Evolutionary conservation across 2,329 filamentous ascomycete species (phyloP).

Genomic region (Ceratocystis harringtonii): DNA sequence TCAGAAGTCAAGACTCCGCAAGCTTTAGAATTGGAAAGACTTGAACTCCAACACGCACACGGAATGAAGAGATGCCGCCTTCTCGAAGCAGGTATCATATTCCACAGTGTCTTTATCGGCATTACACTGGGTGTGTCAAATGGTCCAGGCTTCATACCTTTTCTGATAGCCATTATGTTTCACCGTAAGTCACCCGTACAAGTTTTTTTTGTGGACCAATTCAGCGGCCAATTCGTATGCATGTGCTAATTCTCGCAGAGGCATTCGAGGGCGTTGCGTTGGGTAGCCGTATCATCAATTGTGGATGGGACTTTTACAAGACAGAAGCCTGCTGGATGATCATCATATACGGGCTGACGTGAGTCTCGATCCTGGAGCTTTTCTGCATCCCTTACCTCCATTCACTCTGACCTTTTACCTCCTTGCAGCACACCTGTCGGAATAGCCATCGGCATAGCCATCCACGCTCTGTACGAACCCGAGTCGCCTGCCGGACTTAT

Average conservation of each 20-base stretch:
- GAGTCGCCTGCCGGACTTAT: conserved; percentile 49
- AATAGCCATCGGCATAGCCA: conserved; percentile 55
- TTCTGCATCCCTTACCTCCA: background rate
- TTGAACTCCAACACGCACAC: background rate
- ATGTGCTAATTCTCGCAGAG: conserved; percentile 22
- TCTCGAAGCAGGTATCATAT: conserved; percentile 56
- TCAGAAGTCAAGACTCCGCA: conserved; percentile 30
- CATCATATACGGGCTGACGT: conserved; percentile 40
- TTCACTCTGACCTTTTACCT: background rate
- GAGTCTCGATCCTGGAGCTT: conserved; percentile 21
- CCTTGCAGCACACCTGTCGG: conserved; percentile 47
- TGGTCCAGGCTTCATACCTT: conserved; percentile 61
- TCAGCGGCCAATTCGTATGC: conserved; percentile 13
- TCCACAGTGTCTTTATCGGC: conserved; percentile 69
- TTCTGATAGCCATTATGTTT: conserved; percentile 64
- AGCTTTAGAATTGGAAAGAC: conserved; percentile 31
- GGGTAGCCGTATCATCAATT: conserved; percentile 46
- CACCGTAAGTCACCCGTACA: conserved; percentile 34
- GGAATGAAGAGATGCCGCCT: conserved; percentile 48
- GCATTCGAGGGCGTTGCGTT: conserved; percentile 44
- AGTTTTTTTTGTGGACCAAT: background rate
- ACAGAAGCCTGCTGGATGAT: conserved; percentile 43
- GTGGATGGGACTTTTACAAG: conserved; percentile 30
- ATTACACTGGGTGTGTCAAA: conserved; percentile 70
- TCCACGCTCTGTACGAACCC: conserved; percentile 57